A percentile compares a stretch with the other conserved stretches of the same genome.
Evolutionary conservation across 2,329 filamentous ascomycete genomes (phyloP).

Genomic region (Penicillium sp.): DNA sequence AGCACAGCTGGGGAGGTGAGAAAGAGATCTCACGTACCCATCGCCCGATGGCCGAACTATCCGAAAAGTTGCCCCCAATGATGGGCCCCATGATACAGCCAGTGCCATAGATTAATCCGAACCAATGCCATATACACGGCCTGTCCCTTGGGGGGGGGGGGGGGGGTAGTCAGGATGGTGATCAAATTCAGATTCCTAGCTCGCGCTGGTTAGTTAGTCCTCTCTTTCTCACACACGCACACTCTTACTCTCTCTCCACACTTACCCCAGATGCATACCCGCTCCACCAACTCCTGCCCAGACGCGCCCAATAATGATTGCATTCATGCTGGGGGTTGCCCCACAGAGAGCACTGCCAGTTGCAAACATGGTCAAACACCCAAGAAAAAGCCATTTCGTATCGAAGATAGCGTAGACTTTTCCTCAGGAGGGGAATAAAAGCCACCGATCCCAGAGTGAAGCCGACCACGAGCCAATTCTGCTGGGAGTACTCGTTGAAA

Average conservation of each 20-base stretch:
- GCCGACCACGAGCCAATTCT: conserved; percentile 45
- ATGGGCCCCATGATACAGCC: conserved; percentile 38
- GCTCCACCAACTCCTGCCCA: not conserved
- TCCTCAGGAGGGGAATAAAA: conserved; percentile 35
- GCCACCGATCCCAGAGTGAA: conserved; percentile 46
- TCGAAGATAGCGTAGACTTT: not conserved
- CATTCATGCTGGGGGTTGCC: not conserved
- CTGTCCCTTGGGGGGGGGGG: too few species aligned
- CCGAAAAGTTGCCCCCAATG: conserved; percentile 37
- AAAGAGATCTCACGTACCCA: conserved; percentile 22
- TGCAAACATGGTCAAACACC: not conserved
- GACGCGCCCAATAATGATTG: not conserved
- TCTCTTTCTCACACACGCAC: too few species aligned
- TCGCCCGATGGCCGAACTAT: conserved; percentile 27
- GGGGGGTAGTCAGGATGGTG: too few species aligned
- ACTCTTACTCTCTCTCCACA: too few species aligned
- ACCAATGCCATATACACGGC: too few species aligned
- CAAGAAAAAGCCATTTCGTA: not conserved
- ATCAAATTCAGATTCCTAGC: too few species aligned
- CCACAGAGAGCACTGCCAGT: not conserved
- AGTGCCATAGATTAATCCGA: conserved; percentile 32
- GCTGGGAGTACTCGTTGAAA: conserved; percentile 39
- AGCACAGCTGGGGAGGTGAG: not conserved
- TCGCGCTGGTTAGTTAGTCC: too few species aligned
- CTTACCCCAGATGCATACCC: not conserved